These are phyloP conservation scores for Capronia epimyces DNA, from an alignment of 2,329 filamentous ascomycete species.

Conservation along the genomic window DNA sequence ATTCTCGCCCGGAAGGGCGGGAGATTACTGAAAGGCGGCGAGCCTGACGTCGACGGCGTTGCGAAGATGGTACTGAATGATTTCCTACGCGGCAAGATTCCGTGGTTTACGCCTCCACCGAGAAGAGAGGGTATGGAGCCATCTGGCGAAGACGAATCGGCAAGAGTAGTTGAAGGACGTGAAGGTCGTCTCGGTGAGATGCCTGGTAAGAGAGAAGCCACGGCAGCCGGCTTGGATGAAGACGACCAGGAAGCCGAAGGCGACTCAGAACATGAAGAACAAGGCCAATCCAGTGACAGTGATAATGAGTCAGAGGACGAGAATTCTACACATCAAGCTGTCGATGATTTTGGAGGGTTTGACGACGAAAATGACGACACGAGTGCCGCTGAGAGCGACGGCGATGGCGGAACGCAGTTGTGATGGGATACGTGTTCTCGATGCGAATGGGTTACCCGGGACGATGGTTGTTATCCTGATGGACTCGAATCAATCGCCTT, in stretches of 20 bases:
- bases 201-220: conserved; percentile 65
- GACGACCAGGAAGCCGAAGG: conserved; percentile 24
- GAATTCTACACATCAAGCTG: conserved; percentile 3
- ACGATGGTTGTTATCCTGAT: too few species aligned
- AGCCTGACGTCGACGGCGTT: conserved; percentile 88
- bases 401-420: conserved; percentile 9
- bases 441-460: not conserved
- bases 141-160: conserved; percentile 45
- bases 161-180: conserved; percentile 59
- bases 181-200: conserved; percentile 80
- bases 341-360: conserved; percentile 17
- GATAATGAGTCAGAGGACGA: conserved; percentile 16
- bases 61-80: conserved; percentile 97
- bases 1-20: conserved; percentile 81
- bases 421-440: not conserved
- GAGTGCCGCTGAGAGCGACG: conserved; percentile 3
- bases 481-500: too few species aligned
- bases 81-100: conserved; percentile 89
- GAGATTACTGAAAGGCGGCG: conserved; percentile 81
- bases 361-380: conserved; percentile 15
- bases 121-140: conserved; percentile 30
- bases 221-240: conserved; percentile 46
- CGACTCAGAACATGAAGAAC: conserved; percentile 9
- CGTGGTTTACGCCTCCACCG: conserved; percentile 88
- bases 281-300: conserved; percentile 7